These are phyloP conservation scores for Clathrospora elynae DNA, from an alignment of 2,329 filamentous ascomycete genomes.

Conservation along the genomic window DNA sequence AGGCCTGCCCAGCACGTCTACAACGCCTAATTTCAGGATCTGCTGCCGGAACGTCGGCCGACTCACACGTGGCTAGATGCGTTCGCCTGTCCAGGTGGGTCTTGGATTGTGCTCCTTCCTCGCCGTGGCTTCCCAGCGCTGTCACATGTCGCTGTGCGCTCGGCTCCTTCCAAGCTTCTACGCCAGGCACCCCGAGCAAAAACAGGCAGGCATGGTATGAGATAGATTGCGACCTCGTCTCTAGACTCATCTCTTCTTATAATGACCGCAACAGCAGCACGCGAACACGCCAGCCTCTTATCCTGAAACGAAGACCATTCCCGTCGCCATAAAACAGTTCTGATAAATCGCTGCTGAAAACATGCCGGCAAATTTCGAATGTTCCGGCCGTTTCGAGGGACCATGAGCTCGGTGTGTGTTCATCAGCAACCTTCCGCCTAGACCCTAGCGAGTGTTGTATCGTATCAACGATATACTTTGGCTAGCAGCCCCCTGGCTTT, in stretches of 20 bases:
- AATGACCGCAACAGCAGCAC: constrained; percentile 8
- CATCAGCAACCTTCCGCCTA: not conserved
- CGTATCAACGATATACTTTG: not conserved
- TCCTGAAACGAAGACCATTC: constrained; percentile 31
- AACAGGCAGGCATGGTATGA: not conserved
- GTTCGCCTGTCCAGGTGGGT: constrained; percentile 1
- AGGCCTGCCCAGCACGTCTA: constrained; percentile 1
- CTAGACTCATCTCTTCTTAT: constrained; percentile 10
- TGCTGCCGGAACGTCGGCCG: too few relatives aligned
- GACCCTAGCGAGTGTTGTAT: not conserved
- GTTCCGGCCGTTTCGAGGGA: not conserved
- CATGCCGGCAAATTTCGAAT: too few relatives aligned
- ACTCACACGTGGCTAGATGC: constrained; percentile 21
- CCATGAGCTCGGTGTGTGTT: not conserved
- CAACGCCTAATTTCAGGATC: constrained; percentile 10
- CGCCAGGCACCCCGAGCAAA: not conserved
- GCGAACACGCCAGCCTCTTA: constrained; percentile 18
- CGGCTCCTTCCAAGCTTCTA: not conserved
- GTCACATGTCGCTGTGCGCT: constrained; percentile 1
- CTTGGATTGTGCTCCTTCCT: not conserved
- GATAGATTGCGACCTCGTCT: not conserved
- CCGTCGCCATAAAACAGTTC: constrained; percentile 16
- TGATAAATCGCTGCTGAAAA: too few relatives aligned
- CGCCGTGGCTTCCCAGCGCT: not conserved
- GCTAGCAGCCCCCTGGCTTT: not conserved